Base-by-base conservation (phyloP, 2,329 filamentous ascomycete species). In the Apiospora aurea region DNA sequence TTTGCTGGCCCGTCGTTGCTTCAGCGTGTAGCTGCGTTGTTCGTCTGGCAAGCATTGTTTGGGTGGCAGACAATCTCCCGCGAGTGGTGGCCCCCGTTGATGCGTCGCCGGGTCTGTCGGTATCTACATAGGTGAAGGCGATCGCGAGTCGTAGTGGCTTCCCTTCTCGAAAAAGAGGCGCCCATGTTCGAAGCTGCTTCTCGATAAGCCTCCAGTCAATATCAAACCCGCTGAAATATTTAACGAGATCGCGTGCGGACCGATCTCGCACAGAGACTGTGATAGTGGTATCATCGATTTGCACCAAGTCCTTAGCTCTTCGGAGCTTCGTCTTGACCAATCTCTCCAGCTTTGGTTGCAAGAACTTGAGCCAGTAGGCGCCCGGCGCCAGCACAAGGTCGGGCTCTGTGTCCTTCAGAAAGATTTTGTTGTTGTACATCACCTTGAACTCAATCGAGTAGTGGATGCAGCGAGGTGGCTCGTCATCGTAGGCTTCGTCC, bases 391-490 rank as follows among this genome's bases (percentile, higher is more conserved):
- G 72, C 29, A 79, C 75, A 18, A 80, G 72, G 61, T 78, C 73
- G 47, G 70, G 76, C 72, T 80, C 76, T 61, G 76, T 78, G 51
- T 78, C 75, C 70, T 75, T 79, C 43, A 75, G 71, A 11, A 79
- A 41, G 66, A 73, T 57, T 74, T 72, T 75, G 66, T 75, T 76
- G 51, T 79, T 78, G 7, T 76, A 57, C 34, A 70, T 71, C n/a
- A 78, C 70, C 64, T 79, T 78, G 77, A 74, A 79, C 69, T 77
- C 73, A 49, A 78, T 76, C 26, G 75, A 76, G 72, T 78, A 79
- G 72, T 77, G 75, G 38, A 80, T 75, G 70, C 73, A 77, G 69
- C 69, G 77, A 29, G 73, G 76, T 16, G 64, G 51, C 10, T 57
- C n/a, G 4, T 57, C 51, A 13, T 57, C 21, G 51, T 26, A 57